Percentiles rank a stretch among this genome's conserved stretches.
phyloP scores from a whole-genome alignment of 2,329 filamentous ascomycete species.

The Cordyceps farinosa region DNA sequence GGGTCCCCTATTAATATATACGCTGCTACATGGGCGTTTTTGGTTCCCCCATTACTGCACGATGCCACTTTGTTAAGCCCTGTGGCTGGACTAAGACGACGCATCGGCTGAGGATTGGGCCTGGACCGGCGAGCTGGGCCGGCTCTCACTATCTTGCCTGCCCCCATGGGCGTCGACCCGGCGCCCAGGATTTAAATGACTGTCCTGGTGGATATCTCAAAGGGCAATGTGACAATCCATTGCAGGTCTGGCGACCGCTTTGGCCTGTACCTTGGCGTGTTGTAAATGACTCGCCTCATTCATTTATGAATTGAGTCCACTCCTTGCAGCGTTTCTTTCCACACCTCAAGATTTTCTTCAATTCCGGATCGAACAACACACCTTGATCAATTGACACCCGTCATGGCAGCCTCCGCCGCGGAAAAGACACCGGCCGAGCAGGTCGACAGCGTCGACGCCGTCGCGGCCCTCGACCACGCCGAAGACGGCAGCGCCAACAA shows the following conservation, averaged over 20 bases:
- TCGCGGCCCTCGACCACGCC: not conserved
- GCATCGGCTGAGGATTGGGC: not conserved
- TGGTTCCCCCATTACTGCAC: not conserved
- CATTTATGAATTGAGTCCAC: too few species aligned
- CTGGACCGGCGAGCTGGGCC: not conserved
- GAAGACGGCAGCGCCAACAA: conserved; percentile 4
- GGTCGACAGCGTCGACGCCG: not conserved
- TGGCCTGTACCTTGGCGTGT: not conserved
- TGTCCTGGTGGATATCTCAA: too few species aligned
- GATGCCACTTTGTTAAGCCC: not conserved
- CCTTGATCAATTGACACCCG: not conserved
- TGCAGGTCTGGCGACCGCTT: not conserved
- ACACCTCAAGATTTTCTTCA: not conserved
- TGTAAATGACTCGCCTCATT: not conserved
- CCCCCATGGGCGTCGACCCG: too few species aligned
- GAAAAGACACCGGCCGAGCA: not conserved
- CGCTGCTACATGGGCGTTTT: not conserved
- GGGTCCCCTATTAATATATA: not conserved
- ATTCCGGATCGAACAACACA: not conserved
- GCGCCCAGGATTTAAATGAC: too few species aligned
- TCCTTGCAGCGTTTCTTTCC: too few species aligned
- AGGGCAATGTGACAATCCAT: conserved; percentile 4
- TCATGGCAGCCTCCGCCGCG: not conserved
- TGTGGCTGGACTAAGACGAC: not conserved
- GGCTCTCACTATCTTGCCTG: not conserved